Conservation (phyloP, 495 filamentous ascomycete species). For the Aspergillus mulundensis region DNA sequence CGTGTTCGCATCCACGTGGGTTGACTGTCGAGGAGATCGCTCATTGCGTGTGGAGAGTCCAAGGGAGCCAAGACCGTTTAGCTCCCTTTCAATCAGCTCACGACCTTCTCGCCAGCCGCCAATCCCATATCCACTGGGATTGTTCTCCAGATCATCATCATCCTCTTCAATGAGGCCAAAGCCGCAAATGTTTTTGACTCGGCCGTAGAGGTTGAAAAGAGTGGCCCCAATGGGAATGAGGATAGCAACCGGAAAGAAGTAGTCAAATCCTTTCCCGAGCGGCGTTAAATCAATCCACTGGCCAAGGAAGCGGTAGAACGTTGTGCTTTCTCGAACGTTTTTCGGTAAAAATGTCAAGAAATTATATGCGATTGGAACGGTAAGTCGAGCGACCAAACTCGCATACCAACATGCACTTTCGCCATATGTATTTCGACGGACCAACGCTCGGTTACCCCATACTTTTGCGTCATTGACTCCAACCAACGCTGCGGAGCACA, state of each 20-base stretch:
- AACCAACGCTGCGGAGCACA: constrained; percentile 79
- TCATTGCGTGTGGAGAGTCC: constrained; percentile 37
- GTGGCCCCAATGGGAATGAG: constrained; percentile 79
- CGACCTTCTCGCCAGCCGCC: constrained; percentile 89
- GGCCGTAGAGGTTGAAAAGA: constrained; percentile 81
- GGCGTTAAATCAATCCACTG: constrained; percentile 78
- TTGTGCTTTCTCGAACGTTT: constrained; percentile 60
- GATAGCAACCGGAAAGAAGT: constrained; percentile 82
- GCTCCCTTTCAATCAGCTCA: constrained; percentile 87
- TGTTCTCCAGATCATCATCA: constrained; percentile 66
- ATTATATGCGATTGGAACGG: constrained; percentile 90
- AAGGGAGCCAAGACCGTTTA: constrained; percentile 59
- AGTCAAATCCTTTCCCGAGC: constrained; percentile 79
- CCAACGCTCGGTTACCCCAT: constrained; percentile 89
- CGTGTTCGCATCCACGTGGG: constrained; percentile 21
- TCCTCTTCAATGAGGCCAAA: constrained; percentile 73
- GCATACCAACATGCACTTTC: constrained; percentile 96
- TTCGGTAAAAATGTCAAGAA: constrained; percentile 83
- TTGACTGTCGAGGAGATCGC: constrained; percentile 31
- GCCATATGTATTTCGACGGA: constrained; percentile 82
- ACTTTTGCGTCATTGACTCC: constrained; percentile 87
- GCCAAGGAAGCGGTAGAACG: constrained; percentile 86
- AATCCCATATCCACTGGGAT: constrained; percentile 61
- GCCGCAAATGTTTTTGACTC: constrained; percentile 69
- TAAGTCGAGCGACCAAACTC: constrained; percentile 81